phyloP scores from a whole-genome alignment of 192 early-diverging fungal genomes.

The Umbelopsis isabellina region DNA sequence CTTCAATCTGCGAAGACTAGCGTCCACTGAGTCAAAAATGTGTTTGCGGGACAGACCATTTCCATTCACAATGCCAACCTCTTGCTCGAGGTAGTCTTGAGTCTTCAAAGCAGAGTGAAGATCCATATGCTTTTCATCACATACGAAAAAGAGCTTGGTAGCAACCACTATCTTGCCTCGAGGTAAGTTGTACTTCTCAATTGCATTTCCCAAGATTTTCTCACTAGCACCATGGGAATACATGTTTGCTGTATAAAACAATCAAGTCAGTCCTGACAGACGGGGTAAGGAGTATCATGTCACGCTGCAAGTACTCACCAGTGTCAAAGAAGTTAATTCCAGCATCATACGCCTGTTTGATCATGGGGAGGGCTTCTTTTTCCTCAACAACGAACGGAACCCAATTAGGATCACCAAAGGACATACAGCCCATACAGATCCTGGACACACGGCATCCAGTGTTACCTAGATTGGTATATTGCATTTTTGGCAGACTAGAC shows the following conservation, averaged over 20 bases:
- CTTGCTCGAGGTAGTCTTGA: constrained; percentile 11
- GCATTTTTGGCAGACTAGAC: constrained; percentile 12
- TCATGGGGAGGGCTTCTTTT: constrained; percentile 41
- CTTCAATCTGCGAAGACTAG: constrained; percentile 64
- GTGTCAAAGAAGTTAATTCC: constrained; percentile 85
- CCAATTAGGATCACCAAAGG: constrained; percentile 46
- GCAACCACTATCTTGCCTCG: constrained; percentile 72
- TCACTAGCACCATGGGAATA: constrained; percentile 46
- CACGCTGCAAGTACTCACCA: constrained; percentile 10
- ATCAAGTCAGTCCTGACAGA: neutral
- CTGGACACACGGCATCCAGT: constrained; percentile 41
- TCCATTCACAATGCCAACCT: constrained; percentile 53
- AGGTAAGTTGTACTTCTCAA: constrained; percentile 48
- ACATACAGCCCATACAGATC: constrained; percentile 55
- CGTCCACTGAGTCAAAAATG: constrained; percentile 77
- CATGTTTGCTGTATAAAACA: constrained; percentile 48
- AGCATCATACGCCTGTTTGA: constrained; percentile 61
- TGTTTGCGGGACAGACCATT: constrained; percentile 82
- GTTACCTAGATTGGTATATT: constrained; percentile 24
- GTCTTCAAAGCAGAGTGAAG: neutral
- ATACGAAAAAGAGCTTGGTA: constrained; percentile 65
- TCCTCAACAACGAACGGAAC: constrained; percentile 46
- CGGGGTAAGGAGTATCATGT: neutral
- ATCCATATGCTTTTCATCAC: constrained; percentile 43
- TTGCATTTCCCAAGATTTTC: constrained; percentile 40